These are phyloP conservation scores for Lizonia empirigonia DNA, from an alignment of 2,329 filamentous ascomycete species.

Conservation along the genomic window DNA sequence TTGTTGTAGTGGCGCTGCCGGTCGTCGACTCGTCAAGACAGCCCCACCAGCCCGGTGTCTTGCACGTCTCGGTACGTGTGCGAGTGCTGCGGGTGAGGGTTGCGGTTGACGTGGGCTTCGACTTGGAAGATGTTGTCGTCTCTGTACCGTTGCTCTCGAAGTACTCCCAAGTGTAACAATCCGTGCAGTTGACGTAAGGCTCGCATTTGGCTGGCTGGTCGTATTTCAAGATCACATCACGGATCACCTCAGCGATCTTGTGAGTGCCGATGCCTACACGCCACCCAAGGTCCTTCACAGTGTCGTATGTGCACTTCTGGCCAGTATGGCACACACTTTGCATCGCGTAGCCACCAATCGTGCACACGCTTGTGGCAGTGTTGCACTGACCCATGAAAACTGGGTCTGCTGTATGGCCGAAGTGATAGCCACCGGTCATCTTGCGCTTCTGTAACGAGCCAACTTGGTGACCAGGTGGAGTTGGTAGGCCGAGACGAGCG, in stretches of 20 bases:
- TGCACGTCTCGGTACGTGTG: conserved; percentile 81
- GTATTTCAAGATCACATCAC: conserved; percentile 84
- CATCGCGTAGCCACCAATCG: conserved; percentile 89
- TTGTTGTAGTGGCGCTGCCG: conserved; percentile 53
- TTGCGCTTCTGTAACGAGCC: conserved; percentile 65
- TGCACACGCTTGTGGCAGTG: conserved; percentile 84
- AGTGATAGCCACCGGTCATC: conserved; percentile 82
- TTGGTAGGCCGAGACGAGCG: conserved; percentile 80
- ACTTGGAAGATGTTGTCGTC: conserved; percentile 64
- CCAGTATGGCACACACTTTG: conserved; percentile 93
- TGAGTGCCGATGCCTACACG: conserved; percentile 89
- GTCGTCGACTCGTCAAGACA: conserved; percentile 71
- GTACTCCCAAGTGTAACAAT: conserved; percentile 94
- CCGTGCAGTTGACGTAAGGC: conserved; percentile 76
- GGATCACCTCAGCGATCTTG: conserved; percentile 85
- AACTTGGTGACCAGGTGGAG: conserved; percentile 78
- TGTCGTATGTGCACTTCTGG: conserved; percentile 87
- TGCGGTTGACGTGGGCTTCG: conserved; percentile 59
- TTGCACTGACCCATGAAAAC: conserved; percentile 95
- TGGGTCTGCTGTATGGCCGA: conserved; percentile 94
- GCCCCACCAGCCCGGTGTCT: conserved; percentile 93
- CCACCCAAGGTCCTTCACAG: conserved; percentile 90
- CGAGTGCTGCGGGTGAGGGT: conserved; percentile 51
- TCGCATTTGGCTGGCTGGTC: conserved; percentile 78
- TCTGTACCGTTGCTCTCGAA: conserved; percentile 90